phyloP scores from a whole-genome alignment of 225 moss, liverwort and hornwort genomes.

The Polytrichum commune region DNA sequence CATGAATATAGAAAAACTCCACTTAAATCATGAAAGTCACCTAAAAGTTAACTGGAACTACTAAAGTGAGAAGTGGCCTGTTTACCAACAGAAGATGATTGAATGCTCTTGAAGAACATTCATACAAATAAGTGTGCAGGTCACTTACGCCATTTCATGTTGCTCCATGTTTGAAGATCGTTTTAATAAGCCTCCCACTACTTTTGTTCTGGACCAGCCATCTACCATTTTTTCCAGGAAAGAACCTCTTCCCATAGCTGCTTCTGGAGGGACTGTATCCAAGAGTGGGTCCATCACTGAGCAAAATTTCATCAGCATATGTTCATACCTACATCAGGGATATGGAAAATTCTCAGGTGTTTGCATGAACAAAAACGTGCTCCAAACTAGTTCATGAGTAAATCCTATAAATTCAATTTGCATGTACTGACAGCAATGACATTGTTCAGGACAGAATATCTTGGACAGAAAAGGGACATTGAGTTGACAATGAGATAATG shows the following conservation, averaged over 20 bases:
- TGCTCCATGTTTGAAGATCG: conserved; percentile 65
- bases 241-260: conserved; percentile 23
- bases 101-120: conserved; percentile 6
- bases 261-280: conserved; percentile 82
- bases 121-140: conserved; percentile 1
- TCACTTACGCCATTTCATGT: conserved; percentile 60
- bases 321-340: conserved; percentile 55
- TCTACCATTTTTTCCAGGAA: conserved; percentile 42
- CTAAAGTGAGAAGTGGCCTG: no score
- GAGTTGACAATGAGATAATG: no score
- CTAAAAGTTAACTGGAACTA: no score
- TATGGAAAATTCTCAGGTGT: conserved; percentile 9
- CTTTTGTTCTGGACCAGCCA: conserved; percentile 56
- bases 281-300: conserved; percentile 76
- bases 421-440: no score
- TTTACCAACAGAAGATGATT: neutral
- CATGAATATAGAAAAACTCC: no score
- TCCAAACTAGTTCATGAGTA: no score
- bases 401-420: no score
- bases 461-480: no score
- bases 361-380: neutral
- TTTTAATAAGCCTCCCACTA: conserved; percentile 57
- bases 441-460: no score
- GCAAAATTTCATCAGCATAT: conserved; percentile 79
- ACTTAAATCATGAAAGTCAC: no score